These are phyloP conservation scores for Mariannaea sp. DNA, from an alignment of 2,329 filamentous ascomycete species.

Conservation along the genomic window DNA sequence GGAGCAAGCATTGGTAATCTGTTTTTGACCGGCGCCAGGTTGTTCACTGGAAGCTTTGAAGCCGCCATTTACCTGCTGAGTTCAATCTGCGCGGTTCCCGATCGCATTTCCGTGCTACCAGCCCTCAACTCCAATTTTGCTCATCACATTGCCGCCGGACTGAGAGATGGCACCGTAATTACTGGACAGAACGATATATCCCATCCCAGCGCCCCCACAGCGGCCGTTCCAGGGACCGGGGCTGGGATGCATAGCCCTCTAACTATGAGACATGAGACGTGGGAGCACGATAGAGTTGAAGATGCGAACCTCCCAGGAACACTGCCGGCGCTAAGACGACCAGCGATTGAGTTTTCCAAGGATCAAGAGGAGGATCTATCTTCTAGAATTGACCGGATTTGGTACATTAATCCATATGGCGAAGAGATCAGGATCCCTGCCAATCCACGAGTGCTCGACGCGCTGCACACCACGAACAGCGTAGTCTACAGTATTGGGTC, in stretches of 20 bases:
- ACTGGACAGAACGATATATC: constrained; percentile 93
- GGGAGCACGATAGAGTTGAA: constrained; percentile 69
- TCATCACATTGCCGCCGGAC: constrained; percentile 86
- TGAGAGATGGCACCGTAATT: constrained; percentile 77
- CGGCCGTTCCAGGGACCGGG: constrained; percentile 41
- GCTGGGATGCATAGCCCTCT: constrained; percentile 39
- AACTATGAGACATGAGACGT: constrained; percentile 51
- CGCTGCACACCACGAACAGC: constrained; percentile 66
- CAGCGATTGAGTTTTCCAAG: constrained; percentile 84
- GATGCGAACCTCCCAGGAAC: constrained; percentile 83
- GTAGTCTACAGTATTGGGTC: constrained; percentile 94
- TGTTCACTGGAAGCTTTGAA: constrained; percentile 93
- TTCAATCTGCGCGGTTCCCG: constrained; percentile 82
- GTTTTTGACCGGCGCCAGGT: constrained; percentile 80
- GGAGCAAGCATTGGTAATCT: constrained; percentile 78
- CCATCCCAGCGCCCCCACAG: constrained; percentile 73
- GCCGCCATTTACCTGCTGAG: constrained; percentile 89
- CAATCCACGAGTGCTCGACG: constrained; percentile 77
- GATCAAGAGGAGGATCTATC: constrained; percentile 74
- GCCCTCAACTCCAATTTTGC: constrained; percentile 95
- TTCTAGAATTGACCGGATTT: constrained; percentile 77
- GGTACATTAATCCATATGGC: constrained; percentile 99
- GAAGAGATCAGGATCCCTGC: constrained; percentile 87
- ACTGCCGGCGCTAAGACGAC: constrained; percentile 76
- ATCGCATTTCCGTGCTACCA: constrained; percentile 77